Percentiles rank a stretch among this genome's conserved stretches.
phyloP scores from a whole-genome alignment of 495 filamentous ascomycete species.

The Lichina pygmaea region DNA sequence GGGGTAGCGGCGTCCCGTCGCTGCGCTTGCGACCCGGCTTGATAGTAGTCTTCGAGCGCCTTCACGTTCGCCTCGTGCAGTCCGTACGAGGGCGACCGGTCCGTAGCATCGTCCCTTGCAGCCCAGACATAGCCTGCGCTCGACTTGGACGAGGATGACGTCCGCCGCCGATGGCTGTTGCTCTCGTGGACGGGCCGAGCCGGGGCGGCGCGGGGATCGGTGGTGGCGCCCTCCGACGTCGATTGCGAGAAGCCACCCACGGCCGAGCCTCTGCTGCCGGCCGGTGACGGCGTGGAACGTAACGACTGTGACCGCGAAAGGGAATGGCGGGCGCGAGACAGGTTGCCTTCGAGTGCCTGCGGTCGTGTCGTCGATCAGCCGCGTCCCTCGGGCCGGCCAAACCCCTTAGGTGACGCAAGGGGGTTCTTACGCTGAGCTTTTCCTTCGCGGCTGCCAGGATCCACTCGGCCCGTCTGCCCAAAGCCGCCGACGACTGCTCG shows the following conservation, averaged over 20 bases:
- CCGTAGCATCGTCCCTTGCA: too few species aligned
- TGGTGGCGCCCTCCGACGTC: too few species aligned
- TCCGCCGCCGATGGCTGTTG: too few species aligned
- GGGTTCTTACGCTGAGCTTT: conserved; percentile 44
- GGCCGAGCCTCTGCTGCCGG: conserved; percentile 9
- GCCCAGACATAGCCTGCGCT: too few species aligned
- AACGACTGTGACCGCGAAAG: conserved; percentile 28
- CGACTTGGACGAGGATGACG: too few species aligned
- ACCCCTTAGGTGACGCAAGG: not conserved
- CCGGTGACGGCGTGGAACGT: conserved; percentile 22
- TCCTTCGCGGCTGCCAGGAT: conserved; percentile 81
- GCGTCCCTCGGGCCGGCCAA: not conserved
- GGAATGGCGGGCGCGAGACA: conserved; percentile 52
- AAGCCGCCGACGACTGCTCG: conserved; percentile 19
- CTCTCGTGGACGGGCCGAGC: too few species aligned
- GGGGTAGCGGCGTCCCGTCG: too few species aligned
- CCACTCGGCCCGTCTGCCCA: conserved; percentile 62
- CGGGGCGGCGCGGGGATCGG: too few species aligned
- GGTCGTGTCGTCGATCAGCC: not conserved
- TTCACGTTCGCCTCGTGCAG: too few species aligned
- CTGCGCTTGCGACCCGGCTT: too few species aligned
- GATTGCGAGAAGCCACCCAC: not conserved
- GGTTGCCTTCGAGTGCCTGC: conserved; percentile 78
- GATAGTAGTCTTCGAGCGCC: too few species aligned
- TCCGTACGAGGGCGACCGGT: too few species aligned